Conservation (phyloP, 495 filamentous ascomycete species). For the Aspergillus ostianus region DNA sequence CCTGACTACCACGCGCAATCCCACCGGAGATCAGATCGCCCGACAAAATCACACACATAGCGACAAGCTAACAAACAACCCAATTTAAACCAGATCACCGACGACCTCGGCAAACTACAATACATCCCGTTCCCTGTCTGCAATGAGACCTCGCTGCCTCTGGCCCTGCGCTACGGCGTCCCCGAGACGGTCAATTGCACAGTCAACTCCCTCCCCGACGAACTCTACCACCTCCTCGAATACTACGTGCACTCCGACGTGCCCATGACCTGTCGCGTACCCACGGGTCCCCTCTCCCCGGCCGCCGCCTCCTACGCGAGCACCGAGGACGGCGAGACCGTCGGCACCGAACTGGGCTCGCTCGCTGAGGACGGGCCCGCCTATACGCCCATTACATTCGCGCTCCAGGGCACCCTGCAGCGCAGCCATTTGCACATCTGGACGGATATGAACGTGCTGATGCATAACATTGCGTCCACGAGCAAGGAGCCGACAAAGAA, state of each 20-base stretch:
- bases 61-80: conserved; percentile 17
- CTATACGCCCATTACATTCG: conserved; percentile 73
- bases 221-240: conserved; percentile 94
- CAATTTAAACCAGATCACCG: conserved; percentile 60
- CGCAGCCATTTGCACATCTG: conserved; percentile 86
- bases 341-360: conserved; percentile 26
- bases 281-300: conserved; percentile 60
- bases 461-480: conserved; percentile 62
- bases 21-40: neutral
- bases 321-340: conserved; percentile 14
- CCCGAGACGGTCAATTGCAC: conserved; percentile 84
- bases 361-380: conserved; percentile 40
- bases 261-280: conserved; percentile 88
- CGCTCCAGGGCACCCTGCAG: conserved; percentile 85
- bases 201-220: conserved; percentile 77
- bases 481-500: conserved; percentile 18
- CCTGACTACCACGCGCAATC: conserved; percentile 1
- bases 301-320: conserved; percentile 15
- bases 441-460: conserved; percentile 80
- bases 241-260: conserved; percentile 98
- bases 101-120: conserved; percentile 77
- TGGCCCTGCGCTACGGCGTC: conserved; percentile 82
- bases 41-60: conserved; percentile 4
- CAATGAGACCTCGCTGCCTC: conserved; percentile 80
- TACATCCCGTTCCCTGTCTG: conserved; percentile 92